Conservation (phyloP, 2,329 filamentous ascomycete genomes). For the Clarireedia homoeocarpa region DNA sequence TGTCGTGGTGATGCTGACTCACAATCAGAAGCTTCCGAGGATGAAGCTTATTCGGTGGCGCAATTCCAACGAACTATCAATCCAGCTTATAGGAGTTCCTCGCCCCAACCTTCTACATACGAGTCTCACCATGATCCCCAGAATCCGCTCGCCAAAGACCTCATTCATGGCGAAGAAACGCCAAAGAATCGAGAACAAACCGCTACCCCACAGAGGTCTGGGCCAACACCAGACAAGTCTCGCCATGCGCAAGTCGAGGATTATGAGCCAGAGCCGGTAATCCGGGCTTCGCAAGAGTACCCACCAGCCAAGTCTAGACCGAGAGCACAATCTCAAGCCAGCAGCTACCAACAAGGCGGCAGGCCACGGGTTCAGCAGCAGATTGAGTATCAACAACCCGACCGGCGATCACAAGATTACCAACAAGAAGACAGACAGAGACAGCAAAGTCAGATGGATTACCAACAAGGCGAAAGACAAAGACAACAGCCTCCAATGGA, state of each 20-base stretch:
- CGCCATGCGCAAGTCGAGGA: constrained; percentile 19
- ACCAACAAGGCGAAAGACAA: constrained; percentile 6
- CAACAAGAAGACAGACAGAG: constrained; percentile 6
- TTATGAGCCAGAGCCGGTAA: constrained; percentile 27
- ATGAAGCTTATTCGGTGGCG: constrained; percentile 86
- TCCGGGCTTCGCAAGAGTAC: constrained; percentile 4
- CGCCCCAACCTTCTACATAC: constrained; percentile 86
- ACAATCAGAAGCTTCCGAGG: constrained; percentile 75
- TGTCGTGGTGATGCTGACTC: constrained; percentile 83
- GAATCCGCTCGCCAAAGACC: constrained; percentile 60
- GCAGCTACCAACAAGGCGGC: constrained; percentile 1
- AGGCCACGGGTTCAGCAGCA: constrained; percentile 1
- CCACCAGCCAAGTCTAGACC: constrained; percentile 1
- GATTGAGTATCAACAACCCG: constrained; percentile 8
- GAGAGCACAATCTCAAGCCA: constrained; percentile 7
- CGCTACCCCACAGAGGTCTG: constrained; percentile 43
- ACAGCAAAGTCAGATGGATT: not conserved
- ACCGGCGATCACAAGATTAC: constrained; percentile 6
- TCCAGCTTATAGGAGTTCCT: constrained; percentile 90
- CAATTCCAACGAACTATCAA: constrained; percentile 95
- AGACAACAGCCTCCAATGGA: not conserved
- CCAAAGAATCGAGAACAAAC: constrained; percentile 40
- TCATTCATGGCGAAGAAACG: constrained; percentile 47
- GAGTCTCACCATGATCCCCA: constrained; percentile 88
- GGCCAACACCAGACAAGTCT: constrained; percentile 10